Evolutionary conservation across 306 rosid genomes (phyloP).

Genomic region (Sicyos edulis): DNA sequence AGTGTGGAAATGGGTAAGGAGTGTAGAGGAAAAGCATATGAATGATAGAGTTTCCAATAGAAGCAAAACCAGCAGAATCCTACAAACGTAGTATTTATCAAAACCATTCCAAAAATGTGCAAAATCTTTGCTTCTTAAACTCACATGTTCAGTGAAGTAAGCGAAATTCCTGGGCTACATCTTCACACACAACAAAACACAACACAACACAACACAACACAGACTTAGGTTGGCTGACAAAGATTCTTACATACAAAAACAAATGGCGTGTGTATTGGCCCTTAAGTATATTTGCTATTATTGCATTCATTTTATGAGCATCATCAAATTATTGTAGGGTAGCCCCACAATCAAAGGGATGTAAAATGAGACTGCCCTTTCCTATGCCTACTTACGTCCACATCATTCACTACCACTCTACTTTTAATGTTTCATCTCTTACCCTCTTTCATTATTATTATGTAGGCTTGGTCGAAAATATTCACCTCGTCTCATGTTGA

Average conservation of each 20-base stretch:
- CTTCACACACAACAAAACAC: too few relatives aligned
- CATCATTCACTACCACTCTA: too few relatives aligned
- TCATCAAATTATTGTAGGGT: not conserved
- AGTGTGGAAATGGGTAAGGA: too few relatives aligned
- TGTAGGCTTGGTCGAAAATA: too few relatives aligned
- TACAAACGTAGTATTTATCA: not conserved
- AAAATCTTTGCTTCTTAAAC: too few relatives aligned
- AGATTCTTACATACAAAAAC: slow-evolving; percentile 2
- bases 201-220: too few relatives aligned
- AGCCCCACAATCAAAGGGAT: not conserved
- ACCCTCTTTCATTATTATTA: too few relatives aligned
- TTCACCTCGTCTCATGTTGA: too few relatives aligned
- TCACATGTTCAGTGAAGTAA: not conserved
- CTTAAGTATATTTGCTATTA: not conserved
- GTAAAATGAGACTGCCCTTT: not conserved
- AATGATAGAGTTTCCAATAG: not conserved
- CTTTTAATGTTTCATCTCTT: too few relatives aligned
- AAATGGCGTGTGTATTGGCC: not conserved
- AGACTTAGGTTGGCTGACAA: not conserved
- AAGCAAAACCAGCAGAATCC: slow-evolving; percentile 5
- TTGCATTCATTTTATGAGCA: not conserved
- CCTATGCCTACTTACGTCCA: not conserved
- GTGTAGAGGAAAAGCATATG: not conserved
- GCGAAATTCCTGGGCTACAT: not conserved
- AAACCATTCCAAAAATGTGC: too few relatives aligned